phyloP scores from a whole-genome alignment of 257 asterid species.

The Solanum ossicruentum region DNA sequence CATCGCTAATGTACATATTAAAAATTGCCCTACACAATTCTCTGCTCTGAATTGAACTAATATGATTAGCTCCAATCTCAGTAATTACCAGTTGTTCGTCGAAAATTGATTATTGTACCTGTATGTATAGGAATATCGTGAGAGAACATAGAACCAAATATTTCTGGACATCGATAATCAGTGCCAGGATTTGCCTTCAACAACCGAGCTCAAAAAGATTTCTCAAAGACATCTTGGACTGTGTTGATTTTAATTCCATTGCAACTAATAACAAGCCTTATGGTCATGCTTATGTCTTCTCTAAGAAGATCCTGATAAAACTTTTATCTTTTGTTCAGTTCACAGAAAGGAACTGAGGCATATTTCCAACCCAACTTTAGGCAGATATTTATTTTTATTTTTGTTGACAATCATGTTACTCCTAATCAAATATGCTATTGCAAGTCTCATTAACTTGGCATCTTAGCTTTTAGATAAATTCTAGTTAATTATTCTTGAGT shows the following conservation, averaged over 20 bases:
- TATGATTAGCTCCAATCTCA: constrained; percentile 68
- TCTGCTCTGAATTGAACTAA: constrained; percentile 85
- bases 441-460: too few species aligned
- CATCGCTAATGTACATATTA: constrained; percentile 84
- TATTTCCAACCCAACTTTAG: too few species aligned
- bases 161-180: constrained; percentile 64
- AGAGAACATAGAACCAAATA: constrained; percentile 63
- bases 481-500: too few species aligned
- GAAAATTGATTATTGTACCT: constrained; percentile 88
- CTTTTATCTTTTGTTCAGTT: constrained; percentile 51
- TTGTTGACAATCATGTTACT: too few species aligned
- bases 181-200: constrained; percentile 67
- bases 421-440: too few species aligned
- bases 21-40: constrained; percentile 95
- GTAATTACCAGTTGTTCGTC: constrained; percentile 74
- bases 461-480: too few species aligned
- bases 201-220: constrained; percentile 83
- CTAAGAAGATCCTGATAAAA: constrained; percentile 91
- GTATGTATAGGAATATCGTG: constrained; percentile 59
- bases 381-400: too few species aligned
- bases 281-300: constrained; percentile 89
- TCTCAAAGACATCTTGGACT: constrained; percentile 83
- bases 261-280: constrained; percentile 93
- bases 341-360: constrained; percentile 41
- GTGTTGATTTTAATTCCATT: constrained; percentile 74